phyloP scores from a whole-genome alignment of 148 eudicot genomes.

The Spergularia marina region DNA sequence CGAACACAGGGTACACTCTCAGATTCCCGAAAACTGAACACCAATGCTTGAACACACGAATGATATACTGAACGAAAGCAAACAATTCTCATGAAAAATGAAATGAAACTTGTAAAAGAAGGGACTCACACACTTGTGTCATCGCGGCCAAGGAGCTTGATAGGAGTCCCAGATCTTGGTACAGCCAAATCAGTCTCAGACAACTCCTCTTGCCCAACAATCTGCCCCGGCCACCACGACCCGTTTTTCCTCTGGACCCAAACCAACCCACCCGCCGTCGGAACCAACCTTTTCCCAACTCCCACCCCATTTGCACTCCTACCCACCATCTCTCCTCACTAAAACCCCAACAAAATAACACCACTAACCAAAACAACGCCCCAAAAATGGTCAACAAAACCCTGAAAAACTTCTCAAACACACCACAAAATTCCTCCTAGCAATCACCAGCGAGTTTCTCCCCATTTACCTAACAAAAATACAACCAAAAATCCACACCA shows the following conservation, averaged over 20 bases:
- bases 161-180: slow-evolving; percentile 61
- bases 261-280: slow-evolving; percentile 59
- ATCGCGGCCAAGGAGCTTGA: slow-evolving; percentile 74
- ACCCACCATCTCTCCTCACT: slow-evolving; percentile 36
- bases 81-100: too few species aligned
- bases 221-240: slow-evolving; percentile 91
- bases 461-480: not conserved
- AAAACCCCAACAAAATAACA: slow-evolving; percentile 28
- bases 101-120: slow-evolving; percentile 18
- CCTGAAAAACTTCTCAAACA: not conserved
- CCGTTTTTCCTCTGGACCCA: slow-evolving; percentile 83
- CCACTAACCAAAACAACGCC: slow-evolving; percentile 16
- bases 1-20: not conserved
- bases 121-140: slow-evolving; percentile 77
- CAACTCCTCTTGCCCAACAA: slow-evolving; percentile 49
- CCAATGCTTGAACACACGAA: not conserved
- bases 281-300: slow-evolving; percentile 37
- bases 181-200: slow-evolving; percentile 35
- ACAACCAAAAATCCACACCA: too few species aligned
- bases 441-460: not conserved
- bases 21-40: not conserved
- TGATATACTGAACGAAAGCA: not conserved
- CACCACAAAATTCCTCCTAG: slow-evolving; percentile 3
- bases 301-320: slow-evolving; percentile 24
- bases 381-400: not conserved